A percentile compares a stretch with the other conserved stretches of the same genome.
These are phyloP conservation scores for Pyropia haitanensis DNA, from an alignment of 23 red algal species.

Conservation along the genomic window DNA sequence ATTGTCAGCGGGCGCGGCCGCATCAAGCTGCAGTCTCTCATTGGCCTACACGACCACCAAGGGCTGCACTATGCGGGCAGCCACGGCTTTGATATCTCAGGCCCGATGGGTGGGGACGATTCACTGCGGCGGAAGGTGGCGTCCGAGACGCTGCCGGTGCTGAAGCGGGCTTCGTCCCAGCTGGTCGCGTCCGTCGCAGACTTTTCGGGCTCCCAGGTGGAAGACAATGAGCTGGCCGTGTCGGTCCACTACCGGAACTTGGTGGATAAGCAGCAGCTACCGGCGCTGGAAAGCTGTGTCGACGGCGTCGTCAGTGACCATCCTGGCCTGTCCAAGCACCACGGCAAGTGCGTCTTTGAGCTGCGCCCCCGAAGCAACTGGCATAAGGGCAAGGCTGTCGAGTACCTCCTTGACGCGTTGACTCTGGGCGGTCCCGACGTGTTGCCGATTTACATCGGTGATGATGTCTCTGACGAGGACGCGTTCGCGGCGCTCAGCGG, in stretches of 20 bases:
- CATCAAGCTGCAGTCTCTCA: conserved; percentile 53
- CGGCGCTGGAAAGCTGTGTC: conserved; percentile 9
- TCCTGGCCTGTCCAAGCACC: conserved; percentile 31
- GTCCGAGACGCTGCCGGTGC: conserved; percentile 18
- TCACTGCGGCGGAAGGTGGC: conserved; percentile 32
- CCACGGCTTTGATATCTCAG: conserved; percentile 86
- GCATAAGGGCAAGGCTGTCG: conserved; percentile 87
- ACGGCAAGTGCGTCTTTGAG: conserved; percentile 83
- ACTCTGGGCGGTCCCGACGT: conserved; percentile 43
- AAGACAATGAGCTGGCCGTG: conserved; percentile 70
- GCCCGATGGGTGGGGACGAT: conserved; percentile 7
- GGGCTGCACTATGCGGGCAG: conserved; percentile 71
- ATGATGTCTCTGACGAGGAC: conserved; percentile 90
- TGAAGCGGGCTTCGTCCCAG: conserved; percentile 26
- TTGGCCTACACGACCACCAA: conserved; percentile 20
- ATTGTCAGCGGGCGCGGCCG: conserved; percentile 66
- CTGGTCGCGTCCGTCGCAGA: background rate
- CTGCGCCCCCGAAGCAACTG: conserved; percentile 67
- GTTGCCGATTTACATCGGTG: conserved; percentile 86
- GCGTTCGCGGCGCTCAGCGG: conserved; percentile 44
- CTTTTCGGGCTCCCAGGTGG: conserved; percentile 40
- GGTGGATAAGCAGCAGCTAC: conserved; percentile 5
- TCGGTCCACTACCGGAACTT: conserved; percentile 68
- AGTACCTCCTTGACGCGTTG: conserved; percentile 58
- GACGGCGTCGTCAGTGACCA: conserved; percentile 30